phyloP scores from a whole-genome alignment of 495 filamentous ascomycete species.

The Xylaria acuta region DNA sequence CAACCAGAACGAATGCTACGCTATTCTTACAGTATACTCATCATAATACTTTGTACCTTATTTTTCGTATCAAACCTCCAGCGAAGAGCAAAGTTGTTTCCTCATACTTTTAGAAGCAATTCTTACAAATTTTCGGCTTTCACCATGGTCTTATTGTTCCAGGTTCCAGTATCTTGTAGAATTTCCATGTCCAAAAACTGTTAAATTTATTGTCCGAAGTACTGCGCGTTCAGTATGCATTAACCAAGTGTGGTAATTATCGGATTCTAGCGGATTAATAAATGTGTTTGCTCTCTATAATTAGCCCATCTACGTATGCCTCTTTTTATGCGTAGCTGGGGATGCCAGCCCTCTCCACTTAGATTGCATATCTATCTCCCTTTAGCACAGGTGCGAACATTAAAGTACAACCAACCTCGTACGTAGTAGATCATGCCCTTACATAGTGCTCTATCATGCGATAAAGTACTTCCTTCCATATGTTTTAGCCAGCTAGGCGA shows the following conservation, averaged over 20 bases:
- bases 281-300: not conserved
- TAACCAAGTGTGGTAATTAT: not conserved
- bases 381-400: no score
- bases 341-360: not conserved
- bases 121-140: not conserved
- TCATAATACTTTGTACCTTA: not conserved
- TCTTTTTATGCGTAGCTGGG: no score
- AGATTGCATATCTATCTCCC: not conserved
- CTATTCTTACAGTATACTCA: not conserved
- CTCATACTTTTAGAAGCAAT: not conserved
- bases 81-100: not conserved
- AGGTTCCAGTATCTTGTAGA: not conserved
- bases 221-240: not conserved
- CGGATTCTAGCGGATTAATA: not conserved
- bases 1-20: not conserved
- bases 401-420: no score
- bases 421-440: no score
- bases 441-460: no score
- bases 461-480: no score
- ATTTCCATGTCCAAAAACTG: not conserved
- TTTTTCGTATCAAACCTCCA: not conserved
- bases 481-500: no score
- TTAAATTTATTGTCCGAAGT: not conserved
- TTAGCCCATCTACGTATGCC: not conserved
- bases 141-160: not conserved